Evolutionary conservation across 495 filamentous ascomycete species (phyloP), one percentile per base, ranked within the genome.

Genomic region (Penicillium subrubescens): DNA sequence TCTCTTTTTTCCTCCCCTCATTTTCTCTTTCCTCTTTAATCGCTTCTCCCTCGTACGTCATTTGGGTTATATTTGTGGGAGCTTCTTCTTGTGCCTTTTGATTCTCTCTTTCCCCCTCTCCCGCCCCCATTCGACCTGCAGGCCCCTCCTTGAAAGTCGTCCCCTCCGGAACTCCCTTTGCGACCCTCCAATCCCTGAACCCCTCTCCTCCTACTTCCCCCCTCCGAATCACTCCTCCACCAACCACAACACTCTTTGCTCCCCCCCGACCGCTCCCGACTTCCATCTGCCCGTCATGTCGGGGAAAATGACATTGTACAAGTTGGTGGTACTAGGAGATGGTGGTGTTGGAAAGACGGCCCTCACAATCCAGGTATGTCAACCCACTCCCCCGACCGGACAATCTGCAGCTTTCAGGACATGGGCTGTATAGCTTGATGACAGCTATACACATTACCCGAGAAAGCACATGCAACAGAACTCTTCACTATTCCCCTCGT

Each of bases 261-360:
- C 29, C 5, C 17, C 31, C 31, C 29, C 62, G 48, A 63, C 48
- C 48, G 29, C 41, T 2, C 29, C 57, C 33, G 31, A 53, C 39
- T 44, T 43, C 44, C 60, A 33, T 65, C 62, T 56, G 65, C 63
- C 73, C 78, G 65, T 57, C 71, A 90, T 90, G 87, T 81, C 88
- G 71, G 87, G 87, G 56, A 90, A 95, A 84, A 97, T 97, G 94
- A 96, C 93, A 72, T 82, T 97, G 75, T 97, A 98, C 81, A 99
- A 98, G 79, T 81, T 99, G 86, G 95, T 98, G 86, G 95, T 99
- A 82, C 86, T 98, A 37, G 95, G 95, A 60, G 91, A 93, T 73
- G 91, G 91, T 78, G 91, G 91, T 75, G 93, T 97, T 59, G 95
- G 95, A 54, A 99, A 99, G 85, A 99, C 95, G 33, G 95, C 95